These are phyloP conservation scores for Phytopythium kandeliae DNA, from an alignment of 352 stramenopile species.

Conservation along the genomic window DNA sequence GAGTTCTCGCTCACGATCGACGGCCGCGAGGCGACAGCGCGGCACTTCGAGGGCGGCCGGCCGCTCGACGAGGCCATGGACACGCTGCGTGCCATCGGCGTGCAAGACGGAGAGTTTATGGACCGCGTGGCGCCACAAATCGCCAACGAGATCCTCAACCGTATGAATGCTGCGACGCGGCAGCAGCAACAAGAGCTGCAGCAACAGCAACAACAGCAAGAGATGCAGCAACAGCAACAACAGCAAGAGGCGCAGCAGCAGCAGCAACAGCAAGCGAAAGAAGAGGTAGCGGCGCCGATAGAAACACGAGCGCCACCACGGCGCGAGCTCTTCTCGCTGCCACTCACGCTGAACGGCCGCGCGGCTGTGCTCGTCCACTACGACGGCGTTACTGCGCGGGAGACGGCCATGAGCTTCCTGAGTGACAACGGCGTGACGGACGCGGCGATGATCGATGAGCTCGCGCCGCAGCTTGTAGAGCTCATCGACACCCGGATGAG, in stretches of 20 bases:
- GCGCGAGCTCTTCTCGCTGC: constrained; percentile 62
- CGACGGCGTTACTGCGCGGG: constrained; percentile 46
- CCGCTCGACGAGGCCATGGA: constrained; percentile 51
- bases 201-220: background rate
- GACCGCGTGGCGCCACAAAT: constrained; percentile 53
- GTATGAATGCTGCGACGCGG: constrained; percentile 20
- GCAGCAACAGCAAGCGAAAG: constrained; percentile 7
- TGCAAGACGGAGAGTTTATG: constrained; percentile 44
- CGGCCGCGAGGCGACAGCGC: constrained; percentile 31
- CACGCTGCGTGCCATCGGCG: constrained; percentile 35
- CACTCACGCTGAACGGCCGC: constrained; percentile 48
- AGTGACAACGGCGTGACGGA: constrained; percentile 50
- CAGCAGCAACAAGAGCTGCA: background rate
- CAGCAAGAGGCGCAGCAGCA: constrained; percentile 7
- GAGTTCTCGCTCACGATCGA: constrained; percentile 52
- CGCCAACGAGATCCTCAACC: constrained; percentile 47
- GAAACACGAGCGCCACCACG: constrained; percentile 8
- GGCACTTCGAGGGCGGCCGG: constrained; percentile 63
- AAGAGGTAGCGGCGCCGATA: background rate
- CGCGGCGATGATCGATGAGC: constrained; percentile 22
- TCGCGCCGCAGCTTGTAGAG: constrained; percentile 46
- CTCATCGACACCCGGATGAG: constrained; percentile 50
- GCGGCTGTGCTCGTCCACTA: constrained; percentile 51
- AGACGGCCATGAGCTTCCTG: constrained; percentile 59
- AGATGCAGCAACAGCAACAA: background rate